Base-by-base conservation (phyloP, 768 basidiomycete genomes). In the Pisolithus orientalis region DNA sequence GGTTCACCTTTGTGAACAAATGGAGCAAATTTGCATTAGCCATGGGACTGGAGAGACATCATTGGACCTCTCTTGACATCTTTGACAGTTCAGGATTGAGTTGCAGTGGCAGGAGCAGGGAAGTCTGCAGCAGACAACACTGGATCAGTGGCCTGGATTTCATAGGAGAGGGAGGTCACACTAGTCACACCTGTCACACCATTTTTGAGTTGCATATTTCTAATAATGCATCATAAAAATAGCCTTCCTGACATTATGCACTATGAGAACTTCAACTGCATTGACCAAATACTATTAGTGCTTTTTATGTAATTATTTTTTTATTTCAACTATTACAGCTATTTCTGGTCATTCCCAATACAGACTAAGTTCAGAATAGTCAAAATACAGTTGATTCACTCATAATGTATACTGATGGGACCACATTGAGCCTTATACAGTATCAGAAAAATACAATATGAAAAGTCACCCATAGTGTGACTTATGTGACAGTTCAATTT, bases 251-350 rank as follows among this genome's bases (percentile, higher is more conserved):
- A 53, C 14, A 11, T 31, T 21, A 53, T 53, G 53, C 53, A 45
- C 39, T 53, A 53, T 53, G 47, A 53, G 53, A 4, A 53, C 17
- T 43, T 53, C 32, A 44, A 53, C 53, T 53, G 50, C 51, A 29
- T 29, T n/a, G n/a, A n/a, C n/a, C n/a, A n/a, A n/a, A n/a, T n/a
- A n/a, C n/a, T n/a, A n/a, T n/a, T n/a, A n/a, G n/a, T n/a, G n/a
- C n/a, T n/a, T n/a, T n/a, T n/a, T n/a, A n/a, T n/a, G n/a, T n/a
- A n/a, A n/a, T n/a, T n/a, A n/a, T n/a, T n/a, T n/a, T n/a, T n/a
- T n/a, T n/a, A n/a, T n/a, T n/a, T n/a, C n/a, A n/a, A n/a, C n/a
- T n/a, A n/a, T n/a, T n/a, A n/a, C n/a, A n/a, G n/a, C n/a, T n/a
- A n/a, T n/a, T n/a, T n/a, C n/a, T n/a, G n/a, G n/a, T n/a, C n/a